These are phyloP conservation scores for Elaeagnus macrophylla DNA, from an alignment of 306 rosid species.

Conservation along the genomic window DNA sequence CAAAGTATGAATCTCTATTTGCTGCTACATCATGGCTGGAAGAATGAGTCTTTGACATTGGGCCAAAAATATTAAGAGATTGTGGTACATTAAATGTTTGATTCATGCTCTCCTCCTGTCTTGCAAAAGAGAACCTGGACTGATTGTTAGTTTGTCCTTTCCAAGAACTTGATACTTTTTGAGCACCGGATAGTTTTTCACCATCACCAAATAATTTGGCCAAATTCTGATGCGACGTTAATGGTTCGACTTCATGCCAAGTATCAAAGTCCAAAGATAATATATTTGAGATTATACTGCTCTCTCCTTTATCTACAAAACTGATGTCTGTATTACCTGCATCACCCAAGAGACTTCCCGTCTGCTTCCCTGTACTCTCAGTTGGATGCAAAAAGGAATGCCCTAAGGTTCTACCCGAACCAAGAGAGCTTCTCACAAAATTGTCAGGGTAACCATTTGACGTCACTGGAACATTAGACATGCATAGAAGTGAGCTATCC, in stretches of 20 bases:
- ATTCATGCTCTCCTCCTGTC: conserved; percentile 60
- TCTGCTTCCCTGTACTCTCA: conserved; percentile 33
- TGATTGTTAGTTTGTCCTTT: conserved; percentile 64
- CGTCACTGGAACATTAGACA: conserved; percentile 27
- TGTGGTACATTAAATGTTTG: conserved; percentile 42
- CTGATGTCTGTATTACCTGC: conserved; percentile 30
- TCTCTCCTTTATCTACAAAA: conserved; percentile 65
- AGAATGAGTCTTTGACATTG: conserved; percentile 33
- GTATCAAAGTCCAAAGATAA: conserved; percentile 65
- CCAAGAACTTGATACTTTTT: conserved; percentile 50
- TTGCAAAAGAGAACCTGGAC: conserved; percentile 85
- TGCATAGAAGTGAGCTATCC: conserved; percentile 31
- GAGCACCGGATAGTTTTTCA: conserved; percentile 36
- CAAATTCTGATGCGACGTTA: conserved; percentile 55
- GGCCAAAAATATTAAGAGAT: conserved; percentile 35
- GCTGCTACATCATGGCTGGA: conserved; percentile 41
- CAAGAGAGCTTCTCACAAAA: conserved; percentile 33
- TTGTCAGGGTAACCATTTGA: conserved; percentile 45
- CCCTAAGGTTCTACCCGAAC: conserved; percentile 27
- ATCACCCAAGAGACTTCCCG: conserved; percentile 38
- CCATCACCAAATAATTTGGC: conserved; percentile 52
- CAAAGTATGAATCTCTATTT: conserved; percentile 36
- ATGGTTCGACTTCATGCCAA: conserved; percentile 44
- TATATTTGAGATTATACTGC: conserved; percentile 84
- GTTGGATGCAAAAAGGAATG: conserved; percentile 34